phyloP scores from a whole-genome alignment of 331 rosid species.

The Phaseolus coccineus region DNA sequence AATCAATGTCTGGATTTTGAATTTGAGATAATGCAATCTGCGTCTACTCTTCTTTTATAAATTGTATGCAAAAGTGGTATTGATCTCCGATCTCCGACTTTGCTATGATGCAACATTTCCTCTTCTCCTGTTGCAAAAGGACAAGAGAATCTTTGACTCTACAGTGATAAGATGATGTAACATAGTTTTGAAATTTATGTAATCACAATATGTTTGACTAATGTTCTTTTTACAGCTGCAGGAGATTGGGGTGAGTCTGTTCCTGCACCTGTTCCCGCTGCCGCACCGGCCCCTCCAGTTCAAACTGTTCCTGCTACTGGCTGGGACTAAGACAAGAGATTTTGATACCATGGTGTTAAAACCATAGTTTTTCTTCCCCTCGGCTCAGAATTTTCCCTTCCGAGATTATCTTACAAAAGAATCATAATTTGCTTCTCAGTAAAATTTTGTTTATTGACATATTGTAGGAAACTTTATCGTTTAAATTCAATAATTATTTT shows the following conservation, averaged over 20 bases:
- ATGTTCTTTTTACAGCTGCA: constrained; percentile 31
- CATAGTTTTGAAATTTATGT: constrained; percentile 25
- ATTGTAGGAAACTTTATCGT: background rate
- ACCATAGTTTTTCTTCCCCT: background rate
- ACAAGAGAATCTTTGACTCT: background rate
- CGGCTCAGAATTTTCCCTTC: background rate
- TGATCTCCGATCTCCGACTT: no score
- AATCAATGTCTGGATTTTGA: constrained; percentile 2
- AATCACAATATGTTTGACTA: constrained; percentile 6
- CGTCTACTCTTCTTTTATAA: background rate
- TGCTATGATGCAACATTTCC: background rate
- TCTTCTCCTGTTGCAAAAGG: background rate
- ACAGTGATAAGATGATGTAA: background rate
- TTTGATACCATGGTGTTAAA: constrained; percentile 26
- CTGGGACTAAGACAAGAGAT: constrained; percentile 48
- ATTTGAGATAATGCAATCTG: background rate
- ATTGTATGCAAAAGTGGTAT: background rate
- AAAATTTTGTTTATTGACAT: constrained; percentile 35
- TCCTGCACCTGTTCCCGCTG: constrained; percentile 38
- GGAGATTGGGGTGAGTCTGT: constrained; percentile 71
- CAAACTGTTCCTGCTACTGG: constrained; percentile 29
- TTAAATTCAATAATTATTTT: constrained; percentile 13
- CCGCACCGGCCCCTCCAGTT: constrained; percentile 44
- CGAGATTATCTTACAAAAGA: constrained; percentile 10
- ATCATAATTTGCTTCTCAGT: background rate